These are phyloP conservation scores for Phytophthora sojae DNA, from an alignment of 352 stramenopile genomes.

Conservation along the genomic window DNA sequence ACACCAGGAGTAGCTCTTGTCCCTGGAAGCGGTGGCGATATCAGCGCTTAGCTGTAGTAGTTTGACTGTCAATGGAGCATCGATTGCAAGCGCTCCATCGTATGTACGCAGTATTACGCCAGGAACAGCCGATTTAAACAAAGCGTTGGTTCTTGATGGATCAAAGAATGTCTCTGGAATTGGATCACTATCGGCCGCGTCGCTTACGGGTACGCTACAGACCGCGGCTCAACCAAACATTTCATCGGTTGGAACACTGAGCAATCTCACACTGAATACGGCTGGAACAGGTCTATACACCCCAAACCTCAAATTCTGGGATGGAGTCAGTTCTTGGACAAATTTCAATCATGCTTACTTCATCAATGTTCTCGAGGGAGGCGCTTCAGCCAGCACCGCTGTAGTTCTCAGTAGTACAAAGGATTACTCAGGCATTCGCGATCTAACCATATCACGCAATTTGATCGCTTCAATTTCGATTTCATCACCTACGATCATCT, in stretches of 20 bases:
- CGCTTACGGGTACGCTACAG: neutral
- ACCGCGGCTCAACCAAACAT: slow-evolving; percentile 4
- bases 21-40: neutral
- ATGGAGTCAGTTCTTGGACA: neutral
- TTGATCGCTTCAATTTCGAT: neutral
- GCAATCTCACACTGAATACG: neutral
- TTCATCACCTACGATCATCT: slow-evolving; percentile 3
- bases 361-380: neutral
- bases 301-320: neutral
- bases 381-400: neutral
- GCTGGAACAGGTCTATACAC: neutral
- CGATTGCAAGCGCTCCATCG: neutral
- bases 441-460: neutral
- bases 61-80: neutral
- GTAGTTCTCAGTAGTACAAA: neutral
- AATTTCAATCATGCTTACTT: neutral
- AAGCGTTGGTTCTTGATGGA: neutral
- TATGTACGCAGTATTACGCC: neutral
- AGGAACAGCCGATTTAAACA: neutral
- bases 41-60: neutral
- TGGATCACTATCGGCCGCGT: too few relatives aligned
- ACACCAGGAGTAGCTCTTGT: neutral
- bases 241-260: slow-evolving; percentile 1
- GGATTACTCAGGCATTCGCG: neutral
- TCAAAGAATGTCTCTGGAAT: too few relatives aligned